phyloP scores from a whole-genome alignment of 257 asterid species.

The Capsicum chinense region DNA sequence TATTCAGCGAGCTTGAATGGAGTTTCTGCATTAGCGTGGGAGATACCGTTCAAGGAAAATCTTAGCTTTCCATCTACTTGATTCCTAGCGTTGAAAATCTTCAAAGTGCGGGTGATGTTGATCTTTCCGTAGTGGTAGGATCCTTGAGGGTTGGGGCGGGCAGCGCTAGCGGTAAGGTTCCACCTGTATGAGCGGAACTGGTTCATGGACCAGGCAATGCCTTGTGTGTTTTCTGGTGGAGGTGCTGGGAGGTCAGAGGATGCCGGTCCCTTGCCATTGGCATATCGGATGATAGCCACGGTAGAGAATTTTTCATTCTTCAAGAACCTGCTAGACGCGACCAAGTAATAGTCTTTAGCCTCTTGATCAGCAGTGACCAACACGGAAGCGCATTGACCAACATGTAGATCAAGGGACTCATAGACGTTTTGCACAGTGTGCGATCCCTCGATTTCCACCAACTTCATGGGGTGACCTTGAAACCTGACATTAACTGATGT shows the following conservation, averaged over 20 bases:
- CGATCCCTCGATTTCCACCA: slow-evolving; percentile 30
- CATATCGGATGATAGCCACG: slow-evolving; percentile 26
- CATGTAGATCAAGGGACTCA: slow-evolving; percentile 32
- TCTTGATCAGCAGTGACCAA: slow-evolving; percentile 32
- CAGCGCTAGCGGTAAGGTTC: slow-evolving; percentile 36
- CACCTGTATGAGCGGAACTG: slow-evolving; percentile 29
- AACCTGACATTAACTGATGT: slow-evolving; percentile 23
- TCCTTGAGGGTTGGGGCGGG: slow-evolving; percentile 35
- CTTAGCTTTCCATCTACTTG: slow-evolving; percentile 27
- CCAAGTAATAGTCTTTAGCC: slow-evolving; percentile 32
- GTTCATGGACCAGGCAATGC: slow-evolving; percentile 36
- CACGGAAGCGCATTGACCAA: slow-evolving; percentile 32
- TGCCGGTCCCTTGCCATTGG: slow-evolving; percentile 27
- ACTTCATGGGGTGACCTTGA: slow-evolving; percentile 31
- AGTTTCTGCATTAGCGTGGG: background rate
- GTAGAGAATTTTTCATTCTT: background rate
- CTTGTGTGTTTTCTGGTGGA: slow-evolving; percentile 31
- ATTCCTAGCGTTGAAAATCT: slow-evolving; percentile 10
- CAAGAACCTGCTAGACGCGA: slow-evolving; percentile 24
- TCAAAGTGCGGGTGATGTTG: slow-evolving; percentile 31
- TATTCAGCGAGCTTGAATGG: slow-evolving; percentile 33
- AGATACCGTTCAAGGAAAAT: slow-evolving; percentile 26
- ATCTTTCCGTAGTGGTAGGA: slow-evolving; percentile 31
- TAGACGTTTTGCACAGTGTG: slow-evolving; percentile 29
- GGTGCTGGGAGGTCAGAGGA: slow-evolving; percentile 33